Conservation (phyloP, 2,329 filamentous ascomycete genomes). For the Elsinoe perseae region DNA sequence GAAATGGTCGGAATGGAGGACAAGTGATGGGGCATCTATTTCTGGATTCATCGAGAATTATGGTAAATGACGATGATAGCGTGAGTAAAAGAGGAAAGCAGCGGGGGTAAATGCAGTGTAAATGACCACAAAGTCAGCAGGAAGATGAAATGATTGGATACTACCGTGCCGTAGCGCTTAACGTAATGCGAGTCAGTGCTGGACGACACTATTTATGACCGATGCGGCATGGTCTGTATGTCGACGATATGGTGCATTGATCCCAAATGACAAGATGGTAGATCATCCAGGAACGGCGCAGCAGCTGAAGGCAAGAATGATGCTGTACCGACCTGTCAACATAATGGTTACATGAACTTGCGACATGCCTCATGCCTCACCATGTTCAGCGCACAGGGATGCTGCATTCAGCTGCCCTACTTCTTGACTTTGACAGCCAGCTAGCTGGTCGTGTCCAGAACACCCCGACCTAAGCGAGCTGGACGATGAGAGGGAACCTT, state of each 20-base stretch:
- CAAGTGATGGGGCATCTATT: conserved; percentile 39
- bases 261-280: conserved; percentile 9
- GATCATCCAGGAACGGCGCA: conserved; percentile 9
- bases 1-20: conserved; percentile 34
- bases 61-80: conserved; percentile 38
- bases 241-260: neutral
- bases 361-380: conserved; percentile 9
- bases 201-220: conserved; percentile 13
- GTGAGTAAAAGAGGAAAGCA: conserved; percentile 3
- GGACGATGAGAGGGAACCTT: conserved; percentile 6
- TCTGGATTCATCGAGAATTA: conserved; percentile 32
- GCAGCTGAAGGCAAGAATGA: conserved; percentile 3
- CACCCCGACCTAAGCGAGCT: conserved; percentile 8
- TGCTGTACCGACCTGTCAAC: neutral
- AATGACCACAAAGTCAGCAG: conserved; percentile 2
- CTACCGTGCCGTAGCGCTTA: conserved; percentile 14
- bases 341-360: conserved; percentile 1
- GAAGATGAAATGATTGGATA: conserved; percentile 7
- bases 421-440: neutral
- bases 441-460: neutral
- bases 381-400: conserved; percentile 2
- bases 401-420: neutral
- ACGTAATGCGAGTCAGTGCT: conserved; percentile 13
- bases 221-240: conserved; percentile 11
- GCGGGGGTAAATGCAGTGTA: conserved; percentile 7